A percentile compares a stretch with the other conserved stretches of the same genome.
Evolutionary conservation across 331 rosid species (phyloP).

Genomic region (Quercus tomentella): DNA sequence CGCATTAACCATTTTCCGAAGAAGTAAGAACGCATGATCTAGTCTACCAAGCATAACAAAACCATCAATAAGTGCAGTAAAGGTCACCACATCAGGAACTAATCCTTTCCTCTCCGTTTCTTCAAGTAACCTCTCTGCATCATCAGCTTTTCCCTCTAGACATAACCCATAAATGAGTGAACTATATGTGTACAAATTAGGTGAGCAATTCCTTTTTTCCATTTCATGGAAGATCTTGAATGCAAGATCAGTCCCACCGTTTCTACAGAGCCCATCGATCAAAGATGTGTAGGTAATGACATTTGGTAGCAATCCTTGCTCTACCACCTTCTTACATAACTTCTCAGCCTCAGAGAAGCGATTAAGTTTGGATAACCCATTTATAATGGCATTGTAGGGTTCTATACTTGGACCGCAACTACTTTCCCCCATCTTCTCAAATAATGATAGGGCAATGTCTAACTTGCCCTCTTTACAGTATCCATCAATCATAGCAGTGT

Average conservation of each 20-base stretch:
- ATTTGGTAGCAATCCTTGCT: conserved; percentile 32
- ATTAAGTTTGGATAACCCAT: conserved; percentile 27
- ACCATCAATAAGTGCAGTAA: conserved; percentile 40
- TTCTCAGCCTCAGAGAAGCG: conserved; percentile 23
- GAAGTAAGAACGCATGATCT: conserved; percentile 35
- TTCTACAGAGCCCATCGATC: conserved; percentile 38
- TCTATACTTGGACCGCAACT: conserved; percentile 26
- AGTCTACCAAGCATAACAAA: conserved; percentile 34
- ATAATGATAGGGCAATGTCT: conserved; percentile 24
- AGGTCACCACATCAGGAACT: conserved; percentile 41
- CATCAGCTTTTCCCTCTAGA: conserved; percentile 35
- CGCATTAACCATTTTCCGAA: conserved; percentile 26
- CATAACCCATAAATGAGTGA: conserved; percentile 42
- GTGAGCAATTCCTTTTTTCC: conserved; percentile 33
- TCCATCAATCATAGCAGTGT: conserved; percentile 39
- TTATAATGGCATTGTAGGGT: conserved; percentile 38
- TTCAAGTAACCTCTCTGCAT: conserved; percentile 39
- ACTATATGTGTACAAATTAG: conserved; percentile 39
- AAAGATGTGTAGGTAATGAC: conserved; percentile 40
- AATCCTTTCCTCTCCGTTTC: conserved; percentile 35
- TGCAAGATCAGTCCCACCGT: conserved; percentile 31
- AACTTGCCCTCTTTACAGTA: conserved; percentile 22
- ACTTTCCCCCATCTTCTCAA: conserved; percentile 31
- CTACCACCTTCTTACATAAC: conserved; percentile 20
- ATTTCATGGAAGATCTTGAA: conserved; percentile 36